Base-by-base conservation (phyloP, 192 early-diverging fungal species). In the Jimgerdemannia lactiflua region DNA sequence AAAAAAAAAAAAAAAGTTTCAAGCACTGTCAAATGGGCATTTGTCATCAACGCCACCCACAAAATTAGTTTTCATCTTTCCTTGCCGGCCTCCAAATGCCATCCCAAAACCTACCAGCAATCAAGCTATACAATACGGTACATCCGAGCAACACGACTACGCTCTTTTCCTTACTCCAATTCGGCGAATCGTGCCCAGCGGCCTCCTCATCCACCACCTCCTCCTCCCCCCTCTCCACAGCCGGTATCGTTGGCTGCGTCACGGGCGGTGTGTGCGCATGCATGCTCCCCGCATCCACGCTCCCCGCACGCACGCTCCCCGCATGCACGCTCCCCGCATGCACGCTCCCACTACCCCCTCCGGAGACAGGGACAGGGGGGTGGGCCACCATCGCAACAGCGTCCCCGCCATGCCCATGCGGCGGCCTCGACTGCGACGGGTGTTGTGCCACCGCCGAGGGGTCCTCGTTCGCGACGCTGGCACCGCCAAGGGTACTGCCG, bases 161-260 rank as follows among this genome's bases (percentile, higher is more conserved):
- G 73, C 90, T 91, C 82, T 94, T 95, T 64, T 79, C 68, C 66
- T 93, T 92, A 77, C 90, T 89, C 97, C 97, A 99, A 78, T 95
- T 95, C 63, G 97, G 96, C 68, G 92, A 91, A 76, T 96, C 95
- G 75, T 99, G 97, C 29, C 95, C 95, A 42, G 86, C 86, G 19
- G 79, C 83, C 17, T 88, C 91, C 70, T 83, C 81, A 8, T 88
- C 87, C 17, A 19, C 49, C 6, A 14, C 14, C 14, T 59, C 49
- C 14, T 59, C 49, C 49, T 59, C 8, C 49, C 14, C 49, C 49
- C 6, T 59, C 14, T 6, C 49, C 8, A 59, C 49, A 2, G 49
- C 49, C 14, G 49, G 49, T 14, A 14, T 59, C 49, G 6, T 6
- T 2, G 49, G 49, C 49, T 59, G 49, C 14, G 14, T 14, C 49